Conservation (phyloP, 2,329 filamentous ascomycete genomes). For the Pleoardoris graminearum region DNA sequence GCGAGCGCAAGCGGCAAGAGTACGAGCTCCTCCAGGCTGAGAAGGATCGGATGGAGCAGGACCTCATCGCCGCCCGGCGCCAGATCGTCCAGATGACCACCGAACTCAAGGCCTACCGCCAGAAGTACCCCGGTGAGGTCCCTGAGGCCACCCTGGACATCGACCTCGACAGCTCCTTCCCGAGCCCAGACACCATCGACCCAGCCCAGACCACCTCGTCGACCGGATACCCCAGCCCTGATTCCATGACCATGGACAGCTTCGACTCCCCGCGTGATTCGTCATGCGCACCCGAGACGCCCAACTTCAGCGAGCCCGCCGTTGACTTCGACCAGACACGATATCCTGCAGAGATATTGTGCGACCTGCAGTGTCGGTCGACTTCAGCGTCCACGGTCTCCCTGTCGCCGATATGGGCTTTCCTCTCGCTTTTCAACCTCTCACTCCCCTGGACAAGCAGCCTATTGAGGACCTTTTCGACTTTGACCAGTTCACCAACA, state of each 20-base stretch:
- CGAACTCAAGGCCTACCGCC: conserved; percentile 48
- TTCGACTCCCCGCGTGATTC: conserved; percentile 46
- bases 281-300: conserved; percentile 45
- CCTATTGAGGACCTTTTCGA: conserved; percentile 44
- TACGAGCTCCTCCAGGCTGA: conserved; percentile 78
- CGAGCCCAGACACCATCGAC: conserved; percentile 35
- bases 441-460: conserved; percentile 46
- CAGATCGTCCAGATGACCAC: conserved; percentile 55
- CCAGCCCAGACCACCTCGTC: conserved; percentile 38
- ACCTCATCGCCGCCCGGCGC: conserved; percentile 61
- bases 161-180: conserved; percentile 22
- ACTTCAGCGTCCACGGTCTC: conserved; percentile 44
- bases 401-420: conserved; percentile 39
- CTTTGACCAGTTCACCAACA: conserved; percentile 45
- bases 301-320: conserved; percentile 47
- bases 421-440: conserved; percentile 43
- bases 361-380: conserved; percentile 99
- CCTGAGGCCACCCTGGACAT: conserved; percentile 20
- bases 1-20: conserved; percentile 88
- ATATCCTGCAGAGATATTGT: conserved; percentile 99
- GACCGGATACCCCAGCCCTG: conserved; percentile 36
- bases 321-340: conserved; percentile 90
- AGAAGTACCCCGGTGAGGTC: conserved; percentile 37
- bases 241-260: conserved; percentile 44
- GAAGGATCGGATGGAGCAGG: conserved; percentile 65